phyloP scores from a whole-genome alignment of 2,329 filamentous ascomycete genomes.

The Arachnomyces sp. region DNA sequence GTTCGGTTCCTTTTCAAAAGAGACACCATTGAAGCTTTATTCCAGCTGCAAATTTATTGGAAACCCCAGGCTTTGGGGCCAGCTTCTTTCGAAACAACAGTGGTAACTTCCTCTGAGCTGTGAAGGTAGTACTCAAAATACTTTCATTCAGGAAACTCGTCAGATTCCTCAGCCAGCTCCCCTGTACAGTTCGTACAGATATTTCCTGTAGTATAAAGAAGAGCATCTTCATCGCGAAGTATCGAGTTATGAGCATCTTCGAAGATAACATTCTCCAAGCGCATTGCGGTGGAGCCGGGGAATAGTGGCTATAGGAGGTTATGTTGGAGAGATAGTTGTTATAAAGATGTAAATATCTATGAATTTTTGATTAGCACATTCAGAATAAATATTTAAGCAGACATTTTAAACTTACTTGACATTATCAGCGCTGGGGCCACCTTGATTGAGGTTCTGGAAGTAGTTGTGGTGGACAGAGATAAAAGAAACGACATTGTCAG shows the following conservation, averaged over 20 bases:
- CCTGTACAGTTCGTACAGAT: constrained; percentile 1
- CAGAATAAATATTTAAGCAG: no score
- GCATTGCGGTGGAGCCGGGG: not conserved
- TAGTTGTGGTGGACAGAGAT: constrained; percentile 1
- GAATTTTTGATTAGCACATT: no score
- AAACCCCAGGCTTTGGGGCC: constrained; percentile 1
- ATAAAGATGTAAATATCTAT: not conserved
- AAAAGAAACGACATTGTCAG: not conserved
- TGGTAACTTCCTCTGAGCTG: not conserved
- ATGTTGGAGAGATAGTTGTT: constrained; percentile 2
- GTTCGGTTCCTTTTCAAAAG: no score
- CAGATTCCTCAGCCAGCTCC: not conserved
- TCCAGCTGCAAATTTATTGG: not conserved
- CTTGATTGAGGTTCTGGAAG: constrained; percentile 2
- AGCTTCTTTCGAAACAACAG: not conserved
- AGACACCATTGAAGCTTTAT: no score
- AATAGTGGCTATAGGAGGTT: constrained; percentile 3
- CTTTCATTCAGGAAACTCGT: not conserved
- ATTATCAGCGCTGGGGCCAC: constrained; percentile 2
- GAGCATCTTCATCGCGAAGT: not conserved
- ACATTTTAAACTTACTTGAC: not conserved
- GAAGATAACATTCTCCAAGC: constrained; percentile 2
- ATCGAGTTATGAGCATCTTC: not conserved
- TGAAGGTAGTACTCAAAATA: constrained; percentile 1
- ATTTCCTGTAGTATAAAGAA: not conserved